phyloP scores from a whole-genome alignment of 2,329 filamentous ascomycete genomes.

The Fusarium sp. region DNA sequence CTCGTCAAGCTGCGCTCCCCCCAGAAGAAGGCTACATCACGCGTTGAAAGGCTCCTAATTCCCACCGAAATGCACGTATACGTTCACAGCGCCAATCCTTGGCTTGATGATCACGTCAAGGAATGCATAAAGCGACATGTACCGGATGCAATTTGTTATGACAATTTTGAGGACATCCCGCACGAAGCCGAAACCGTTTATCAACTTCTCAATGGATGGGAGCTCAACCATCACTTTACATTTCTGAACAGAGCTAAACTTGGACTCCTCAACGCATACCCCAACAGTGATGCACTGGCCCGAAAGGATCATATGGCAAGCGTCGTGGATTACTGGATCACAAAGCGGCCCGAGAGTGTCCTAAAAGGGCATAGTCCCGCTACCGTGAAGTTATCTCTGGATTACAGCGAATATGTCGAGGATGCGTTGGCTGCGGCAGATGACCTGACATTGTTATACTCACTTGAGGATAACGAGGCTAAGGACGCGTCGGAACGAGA shows the following conservation, averaged over 20 bases:
- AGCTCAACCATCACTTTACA: constrained; percentile 49
- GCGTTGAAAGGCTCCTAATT: background rate
- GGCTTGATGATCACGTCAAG: constrained; percentile 49
- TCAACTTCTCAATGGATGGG: constrained; percentile 52
- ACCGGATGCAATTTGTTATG: constrained; percentile 44
- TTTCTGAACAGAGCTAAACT: constrained; percentile 44
- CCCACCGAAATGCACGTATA: constrained; percentile 33
- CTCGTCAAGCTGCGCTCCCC: constrained; percentile 30
- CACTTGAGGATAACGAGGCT: constrained; percentile 49
- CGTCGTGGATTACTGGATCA: constrained; percentile 51
- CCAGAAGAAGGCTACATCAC: constrained; percentile 27
- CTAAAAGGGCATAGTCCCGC: constrained; percentile 47
- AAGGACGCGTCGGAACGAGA: constrained; percentile 45
- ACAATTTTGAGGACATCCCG: constrained; percentile 46
- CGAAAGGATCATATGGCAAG: constrained; percentile 51
- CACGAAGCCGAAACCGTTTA: constrained; percentile 38
- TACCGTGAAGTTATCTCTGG: constrained; percentile 50
- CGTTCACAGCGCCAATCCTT: constrained; percentile 40
- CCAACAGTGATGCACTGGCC: constrained; percentile 53
- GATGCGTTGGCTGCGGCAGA: constrained; percentile 52
- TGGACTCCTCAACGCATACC: constrained; percentile 53
- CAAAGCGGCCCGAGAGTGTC: constrained; percentile 49
- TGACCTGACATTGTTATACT: constrained; percentile 49
- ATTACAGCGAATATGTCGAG: constrained; percentile 54
- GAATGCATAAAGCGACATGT: constrained; percentile 46